These are phyloP conservation scores for Cladosporium sp. DNA, from an alignment of 2,329 filamentous ascomycete species.

Conservation along the genomic window DNA sequence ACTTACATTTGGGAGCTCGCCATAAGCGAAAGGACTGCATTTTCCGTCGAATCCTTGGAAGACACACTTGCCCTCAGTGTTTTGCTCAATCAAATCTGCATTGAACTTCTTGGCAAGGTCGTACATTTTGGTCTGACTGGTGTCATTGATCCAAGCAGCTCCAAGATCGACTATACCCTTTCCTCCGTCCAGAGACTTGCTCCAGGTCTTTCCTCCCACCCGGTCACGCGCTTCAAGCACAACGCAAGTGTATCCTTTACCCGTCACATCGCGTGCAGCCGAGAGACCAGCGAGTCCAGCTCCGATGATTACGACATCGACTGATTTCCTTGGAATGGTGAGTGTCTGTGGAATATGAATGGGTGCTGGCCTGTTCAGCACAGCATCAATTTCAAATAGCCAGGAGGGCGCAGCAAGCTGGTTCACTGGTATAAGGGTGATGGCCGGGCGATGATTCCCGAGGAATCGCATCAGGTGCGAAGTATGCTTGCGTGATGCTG, in stretches of 20 bases:
- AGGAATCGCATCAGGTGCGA: conserved; percentile 27
- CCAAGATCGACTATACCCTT: conserved; percentile 52
- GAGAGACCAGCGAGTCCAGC: conserved; percentile 36
- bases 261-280: conserved; percentile 32
- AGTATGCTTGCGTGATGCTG: conserved; percentile 25
- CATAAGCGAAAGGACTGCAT: conserved; percentile 36
- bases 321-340: conserved; percentile 5
- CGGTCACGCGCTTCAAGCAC: conserved; percentile 38
- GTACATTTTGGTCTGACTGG: conserved; percentile 51
- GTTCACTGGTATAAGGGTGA: conserved; percentile 28
- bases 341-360: background rate
- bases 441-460: conserved; percentile 28
- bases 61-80: conserved; percentile 47
- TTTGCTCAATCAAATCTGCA: conserved; percentile 51
- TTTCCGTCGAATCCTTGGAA: conserved; percentile 43
- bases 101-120: conserved; percentile 44
- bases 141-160: conserved; percentile 62
- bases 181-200: conserved; percentile 34
- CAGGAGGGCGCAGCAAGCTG: conserved; percentile 30
- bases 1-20: conserved; percentile 33
- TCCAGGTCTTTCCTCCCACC: conserved; percentile 50
- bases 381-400: conserved; percentile 32
- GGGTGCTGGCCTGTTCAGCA: conserved; percentile 25
- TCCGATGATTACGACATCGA: conserved; percentile 37
- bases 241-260: conserved; percentile 30